Evolutionary conservation across 2,329 filamentous ascomycete genomes (phyloP).

Genomic region (Tympanopsis confertula): DNA sequence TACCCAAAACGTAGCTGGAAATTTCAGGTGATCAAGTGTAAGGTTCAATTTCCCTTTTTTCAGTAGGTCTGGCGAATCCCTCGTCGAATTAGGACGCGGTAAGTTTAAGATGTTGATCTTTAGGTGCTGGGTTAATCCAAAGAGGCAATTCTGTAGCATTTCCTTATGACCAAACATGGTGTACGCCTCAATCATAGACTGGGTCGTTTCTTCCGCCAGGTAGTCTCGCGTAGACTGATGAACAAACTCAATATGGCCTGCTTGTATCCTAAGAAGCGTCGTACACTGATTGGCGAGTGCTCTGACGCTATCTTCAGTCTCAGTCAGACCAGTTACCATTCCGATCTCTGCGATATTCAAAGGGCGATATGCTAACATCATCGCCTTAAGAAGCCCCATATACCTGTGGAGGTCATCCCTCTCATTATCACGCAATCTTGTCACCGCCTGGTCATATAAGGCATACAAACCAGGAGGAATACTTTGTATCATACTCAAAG

Average conservation of each 20-base stretch:
- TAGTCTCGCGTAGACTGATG: conserved; percentile 15
- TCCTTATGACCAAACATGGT: conserved; percentile 7
- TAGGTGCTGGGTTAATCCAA: conserved; percentile 9
- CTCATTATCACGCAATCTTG: conserved; percentile 8
- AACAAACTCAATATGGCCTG: conserved; percentile 11
- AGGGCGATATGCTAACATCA: conserved; percentile 12
- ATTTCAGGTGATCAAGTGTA: conserved; percentile 8
- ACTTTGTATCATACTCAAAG: conserved; percentile 7
- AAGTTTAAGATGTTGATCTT: conserved; percentile 11
- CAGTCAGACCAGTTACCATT: conserved; percentile 9
- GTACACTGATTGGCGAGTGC: conserved; percentile 9
- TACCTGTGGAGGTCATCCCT: conserved; percentile 6
- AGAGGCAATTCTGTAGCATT: conserved; percentile 10
- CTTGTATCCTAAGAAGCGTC: conserved; percentile 11
- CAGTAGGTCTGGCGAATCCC: conserved; percentile 5
- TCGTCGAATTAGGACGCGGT: conserved; percentile 9
- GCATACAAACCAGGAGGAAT: conserved; percentile 10
- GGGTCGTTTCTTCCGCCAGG: conserved; percentile 7
- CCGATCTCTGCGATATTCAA: conserved; percentile 10
- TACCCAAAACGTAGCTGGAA: conserved; percentile 13
- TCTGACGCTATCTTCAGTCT: conserved; percentile 5
- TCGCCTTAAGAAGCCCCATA: conserved; percentile 11
- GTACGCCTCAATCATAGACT: conserved; percentile 8
- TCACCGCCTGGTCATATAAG: conserved; percentile 11
- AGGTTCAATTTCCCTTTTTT: background rate